Evolutionary conservation across 805 yeast genomes (phyloP), one percentile per base, ranked within the genome.

Genomic region (Lachancea cidri): DNA sequence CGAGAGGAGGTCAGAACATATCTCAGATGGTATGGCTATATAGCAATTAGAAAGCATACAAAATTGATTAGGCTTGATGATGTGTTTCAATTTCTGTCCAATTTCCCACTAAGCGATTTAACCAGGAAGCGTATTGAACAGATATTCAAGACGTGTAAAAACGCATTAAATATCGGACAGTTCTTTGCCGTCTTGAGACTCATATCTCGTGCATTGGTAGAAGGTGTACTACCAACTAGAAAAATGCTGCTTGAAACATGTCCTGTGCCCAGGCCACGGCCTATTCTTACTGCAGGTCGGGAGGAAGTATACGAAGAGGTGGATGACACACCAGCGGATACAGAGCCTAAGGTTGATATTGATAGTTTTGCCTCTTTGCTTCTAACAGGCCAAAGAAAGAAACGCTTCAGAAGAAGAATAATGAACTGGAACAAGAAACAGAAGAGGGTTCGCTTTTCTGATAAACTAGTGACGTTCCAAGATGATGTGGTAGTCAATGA

Each of bases 1-100:
- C 72, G 73, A 15, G 84, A 83, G 42, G 98, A 91, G 62, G 75
- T 79, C 9, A 78, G 82, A 53, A 84, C 96, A 1, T 91, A 91
- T 62, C 76, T 91, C 51, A 71, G 96, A 49, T 91, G 98, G 98
- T 91, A 89, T 61, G 83, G 87, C 50, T 89, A 86, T 55, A 77
- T 91, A 24, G 73, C 84, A 29, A 72, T 84, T 34, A 74, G 89
- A 39, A 83, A 83, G 47, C 79, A 80, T 29, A 73, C 80, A 33
- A 72, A 81, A 45, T 65, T 85, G 24, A 79, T 91, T 5, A 71
- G 80, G 3, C 66, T 91, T 47, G 74, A 71, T 8, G 98, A 93
- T 58, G 85, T 86, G n/a, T 79, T 84, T 62, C 67, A 68, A 35
- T 91, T 91, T 58, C 68, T 93, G 44, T 34, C 49, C n/a, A 89